These are phyloP conservation scores for Colletotrichum tofieldiae DNA, from an alignment of 2,329 filamentous ascomycete species.

Conservation along the genomic window DNA sequence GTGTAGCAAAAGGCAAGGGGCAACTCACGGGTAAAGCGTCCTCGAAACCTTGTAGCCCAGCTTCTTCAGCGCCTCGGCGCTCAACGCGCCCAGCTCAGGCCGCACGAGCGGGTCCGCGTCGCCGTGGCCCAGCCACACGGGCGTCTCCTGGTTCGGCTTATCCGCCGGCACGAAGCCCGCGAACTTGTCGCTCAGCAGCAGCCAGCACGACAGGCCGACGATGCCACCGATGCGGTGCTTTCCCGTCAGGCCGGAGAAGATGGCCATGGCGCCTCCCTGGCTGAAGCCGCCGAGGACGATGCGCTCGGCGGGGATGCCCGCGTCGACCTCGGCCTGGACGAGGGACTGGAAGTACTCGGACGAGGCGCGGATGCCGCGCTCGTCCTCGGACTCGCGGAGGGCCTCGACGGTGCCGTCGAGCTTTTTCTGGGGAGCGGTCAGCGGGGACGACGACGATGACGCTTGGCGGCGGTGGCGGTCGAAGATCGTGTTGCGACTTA, in stretches of 20 bases:
- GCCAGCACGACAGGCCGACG: slow-evolving; percentile 86
- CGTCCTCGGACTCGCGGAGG: slow-evolving; percentile 69
- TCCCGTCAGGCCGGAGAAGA: slow-evolving; percentile 85
- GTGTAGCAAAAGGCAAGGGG: background rate
- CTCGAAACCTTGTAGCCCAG: slow-evolving; percentile 83
- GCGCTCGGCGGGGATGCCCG: slow-evolving; percentile 85
- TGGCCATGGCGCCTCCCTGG: slow-evolving; percentile 89
- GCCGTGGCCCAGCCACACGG: slow-evolving; percentile 94
- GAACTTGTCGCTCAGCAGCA: slow-evolving; percentile 74
- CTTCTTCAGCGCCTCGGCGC: slow-evolving; percentile 76
- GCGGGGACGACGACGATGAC: background rate
- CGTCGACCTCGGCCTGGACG: slow-evolving; percentile 84
- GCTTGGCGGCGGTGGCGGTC: slow-evolving; percentile 22
- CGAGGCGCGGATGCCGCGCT: slow-evolving; percentile 80
- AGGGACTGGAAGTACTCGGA: slow-evolving; percentile 84
- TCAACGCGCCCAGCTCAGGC: slow-evolving; percentile 77
- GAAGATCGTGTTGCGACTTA: slow-evolving; percentile 53
- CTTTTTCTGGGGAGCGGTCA: slow-evolving; percentile 39
- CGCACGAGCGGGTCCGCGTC: slow-evolving; percentile 81
- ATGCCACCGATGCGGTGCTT: slow-evolving; percentile 87
- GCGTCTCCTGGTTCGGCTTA: slow-evolving; percentile 78
- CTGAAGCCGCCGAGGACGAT: slow-evolving; percentile 91
- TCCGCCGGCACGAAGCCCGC: slow-evolving; percentile 56
- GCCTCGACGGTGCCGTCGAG: slow-evolving; percentile 54
- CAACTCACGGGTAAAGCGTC: slow-evolving; percentile 77